phyloP scores from a whole-genome alignment of 768 basidiomycete species.

The Flagelloscypha sp. region DNA sequence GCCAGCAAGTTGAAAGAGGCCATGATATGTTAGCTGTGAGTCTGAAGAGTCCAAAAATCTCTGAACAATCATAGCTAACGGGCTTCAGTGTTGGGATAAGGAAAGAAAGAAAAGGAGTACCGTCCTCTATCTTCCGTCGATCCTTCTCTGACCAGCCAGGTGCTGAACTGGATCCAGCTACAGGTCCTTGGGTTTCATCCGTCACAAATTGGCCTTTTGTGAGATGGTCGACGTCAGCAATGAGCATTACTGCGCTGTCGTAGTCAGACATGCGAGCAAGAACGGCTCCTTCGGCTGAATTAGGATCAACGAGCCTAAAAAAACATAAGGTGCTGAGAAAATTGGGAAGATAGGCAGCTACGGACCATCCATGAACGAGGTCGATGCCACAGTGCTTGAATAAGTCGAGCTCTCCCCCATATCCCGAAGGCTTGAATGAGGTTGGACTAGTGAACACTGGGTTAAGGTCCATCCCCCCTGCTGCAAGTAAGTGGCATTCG shows the following conservation, averaged over 20 bases:
- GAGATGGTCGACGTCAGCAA: slow-evolving; percentile 75
- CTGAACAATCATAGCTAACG: slow-evolving; percentile 56
- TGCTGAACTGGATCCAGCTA: slow-evolving; percentile 17
- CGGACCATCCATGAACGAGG: slow-evolving; percentile 90
- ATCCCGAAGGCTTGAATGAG: slow-evolving; percentile 57
- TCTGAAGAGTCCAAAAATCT: slow-evolving; percentile 61
- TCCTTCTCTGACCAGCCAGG: slow-evolving; percentile 43
- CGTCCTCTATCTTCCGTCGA: slow-evolving; percentile 57
- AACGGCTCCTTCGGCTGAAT: slow-evolving; percentile 47
- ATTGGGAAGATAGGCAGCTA: too few relatives aligned
- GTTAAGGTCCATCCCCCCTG: slow-evolving; percentile 89
- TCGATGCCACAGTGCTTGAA: slow-evolving; percentile 77
- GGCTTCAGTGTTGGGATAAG: slow-evolving; percentile 1
- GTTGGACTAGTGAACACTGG: slow-evolving; percentile 67
- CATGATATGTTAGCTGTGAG: slow-evolving; percentile 84
- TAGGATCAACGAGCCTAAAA: slow-evolving; percentile 68
- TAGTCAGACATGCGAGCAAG: slow-evolving; percentile 55
- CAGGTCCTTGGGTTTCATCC: slow-evolving; percentile 22
- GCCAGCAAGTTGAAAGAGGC: slow-evolving; percentile 71
- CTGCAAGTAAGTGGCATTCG: too few relatives aligned
- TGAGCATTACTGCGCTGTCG: slow-evolving; percentile 62
- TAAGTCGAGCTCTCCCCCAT: slow-evolving; percentile 72
- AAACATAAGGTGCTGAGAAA: too few relatives aligned
- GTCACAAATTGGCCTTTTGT: slow-evolving; percentile 54
- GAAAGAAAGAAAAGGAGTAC: slow-evolving; percentile 25